Percentiles rank a stretch among this genome's conserved stretches.
Conservation (phyloP, 129 eudicot species). For the Rutidosis leptorrhynchoides region DNA sequence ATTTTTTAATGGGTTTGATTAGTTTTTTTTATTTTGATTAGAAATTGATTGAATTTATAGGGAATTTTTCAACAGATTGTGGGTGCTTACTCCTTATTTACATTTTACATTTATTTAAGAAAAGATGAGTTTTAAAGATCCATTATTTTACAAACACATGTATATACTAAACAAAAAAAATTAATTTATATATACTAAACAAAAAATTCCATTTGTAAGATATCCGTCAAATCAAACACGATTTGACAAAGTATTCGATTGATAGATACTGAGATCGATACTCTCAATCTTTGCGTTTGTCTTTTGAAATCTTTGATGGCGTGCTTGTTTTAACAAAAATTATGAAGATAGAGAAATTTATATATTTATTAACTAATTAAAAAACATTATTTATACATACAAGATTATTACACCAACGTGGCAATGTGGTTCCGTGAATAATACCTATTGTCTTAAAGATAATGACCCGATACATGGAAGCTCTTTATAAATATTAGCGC, state of each 20-base stretch:
- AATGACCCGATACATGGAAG: too few relatives aligned
- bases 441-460: too few relatives aligned
- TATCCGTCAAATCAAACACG: slow-evolving; percentile 8
- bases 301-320: slow-evolving; percentile 27
- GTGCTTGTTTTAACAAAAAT: slow-evolving; percentile 15
- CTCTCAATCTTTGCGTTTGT: slow-evolving; percentile 20
- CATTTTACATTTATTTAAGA: slow-evolving; percentile 10
- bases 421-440: too few relatives aligned
- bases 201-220: not conserved
- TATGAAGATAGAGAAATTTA: slow-evolving; percentile 7
- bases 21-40: slow-evolving; percentile 20
- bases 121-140: not conserved
- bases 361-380: not conserved
- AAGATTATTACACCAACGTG: too few relatives aligned
- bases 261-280: slow-evolving; percentile 28
- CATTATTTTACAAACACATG: too few relatives aligned
- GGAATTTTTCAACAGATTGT: not conserved
- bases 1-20: not conserved
- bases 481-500: too few relatives aligned
- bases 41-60: slow-evolving; percentile 6
- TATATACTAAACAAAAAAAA: too few relatives aligned
- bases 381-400: too few relatives aligned
- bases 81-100: slow-evolving; percentile 23
- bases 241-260: slow-evolving; percentile 7
- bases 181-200: too few relatives aligned